Conservation (phyloP, 208 protist genomes). For the Hexamita inflata region DNA sequence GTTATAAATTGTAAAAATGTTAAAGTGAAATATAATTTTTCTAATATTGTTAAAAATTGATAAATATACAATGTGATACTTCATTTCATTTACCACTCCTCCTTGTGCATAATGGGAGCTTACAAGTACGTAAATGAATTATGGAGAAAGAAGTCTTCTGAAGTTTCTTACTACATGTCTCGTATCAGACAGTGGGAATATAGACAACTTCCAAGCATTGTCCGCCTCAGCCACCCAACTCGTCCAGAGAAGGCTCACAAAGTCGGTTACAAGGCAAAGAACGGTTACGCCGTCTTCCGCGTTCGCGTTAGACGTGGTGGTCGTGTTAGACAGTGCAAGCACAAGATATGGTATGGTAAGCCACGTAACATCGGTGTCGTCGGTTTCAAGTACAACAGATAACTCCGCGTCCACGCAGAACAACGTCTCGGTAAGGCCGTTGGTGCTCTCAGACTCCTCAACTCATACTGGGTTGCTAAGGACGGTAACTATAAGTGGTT, state of each 20-base stretch:
- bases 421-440: conserved; percentile 78
- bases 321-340: conserved; percentile 74
- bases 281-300: conserved; percentile 94
- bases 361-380: conserved; percentile 85
- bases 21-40: too few relatives aligned
- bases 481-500: conserved; percentile 56
- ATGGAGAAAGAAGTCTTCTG: conserved; percentile 98
- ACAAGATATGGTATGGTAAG: conserved; percentile 92
- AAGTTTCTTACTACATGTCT: conserved; percentile 94
- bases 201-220: conserved; percentile 68
- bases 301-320: conserved; percentile 90
- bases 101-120: too few relatives aligned
- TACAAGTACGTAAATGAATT: conserved; percentile 99
- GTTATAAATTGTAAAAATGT: too few relatives aligned
- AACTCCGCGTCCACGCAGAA: conserved; percentile 81
- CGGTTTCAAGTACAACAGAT: conserved; percentile 81
- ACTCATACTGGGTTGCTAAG: conserved; percentile 96
- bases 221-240: conserved; percentile 75
- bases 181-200: conserved; percentile 96
- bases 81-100: too few relatives aligned
- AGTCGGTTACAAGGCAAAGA: conserved; percentile 98
- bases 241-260: conserved; percentile 93
- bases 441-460: conserved; percentile 89
- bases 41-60: too few relatives aligned
- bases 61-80: too few relatives aligned